These are phyloP conservation scores for Beverwykella pulmonaria DNA, from an alignment of 495 filamentous ascomycete species.

Conservation along the genomic window DNA sequence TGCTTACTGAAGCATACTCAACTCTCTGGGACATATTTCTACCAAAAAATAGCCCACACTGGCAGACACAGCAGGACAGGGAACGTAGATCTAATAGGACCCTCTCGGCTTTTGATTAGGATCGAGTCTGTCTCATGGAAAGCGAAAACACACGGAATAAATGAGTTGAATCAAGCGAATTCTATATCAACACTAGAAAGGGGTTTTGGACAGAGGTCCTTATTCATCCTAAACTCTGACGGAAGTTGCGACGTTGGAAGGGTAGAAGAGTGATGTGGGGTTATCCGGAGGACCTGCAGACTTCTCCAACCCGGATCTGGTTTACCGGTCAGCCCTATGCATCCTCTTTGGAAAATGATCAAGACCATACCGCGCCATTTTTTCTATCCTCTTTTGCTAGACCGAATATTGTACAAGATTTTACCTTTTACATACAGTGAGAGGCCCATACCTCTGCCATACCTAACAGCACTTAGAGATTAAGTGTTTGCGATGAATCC, in stretches of 20 bases:
- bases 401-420: neutral
- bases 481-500: neutral
- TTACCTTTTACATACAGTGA: neutral
- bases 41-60: no score
- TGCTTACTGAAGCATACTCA: no score
- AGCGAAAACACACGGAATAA: no score
- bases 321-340: slow-evolving; percentile 11
- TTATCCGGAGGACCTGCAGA: neutral
- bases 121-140: no score
- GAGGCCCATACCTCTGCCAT: neutral
- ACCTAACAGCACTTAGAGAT: neutral
- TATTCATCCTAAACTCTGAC: no score
- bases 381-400: neutral
- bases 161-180: no score
- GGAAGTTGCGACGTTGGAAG: neutral
- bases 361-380: neutral
- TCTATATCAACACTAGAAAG: no score
- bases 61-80: no score
- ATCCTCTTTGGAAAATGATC: neutral
- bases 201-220: no score
- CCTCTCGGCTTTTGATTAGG: no score
- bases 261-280: neutral
- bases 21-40: no score
- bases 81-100: no score
- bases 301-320: slow-evolving; percentile 4